phyloP scores from a whole-genome alignment of 2,329 filamentous ascomycete genomes.

The Monosporascus sp. region DNA sequence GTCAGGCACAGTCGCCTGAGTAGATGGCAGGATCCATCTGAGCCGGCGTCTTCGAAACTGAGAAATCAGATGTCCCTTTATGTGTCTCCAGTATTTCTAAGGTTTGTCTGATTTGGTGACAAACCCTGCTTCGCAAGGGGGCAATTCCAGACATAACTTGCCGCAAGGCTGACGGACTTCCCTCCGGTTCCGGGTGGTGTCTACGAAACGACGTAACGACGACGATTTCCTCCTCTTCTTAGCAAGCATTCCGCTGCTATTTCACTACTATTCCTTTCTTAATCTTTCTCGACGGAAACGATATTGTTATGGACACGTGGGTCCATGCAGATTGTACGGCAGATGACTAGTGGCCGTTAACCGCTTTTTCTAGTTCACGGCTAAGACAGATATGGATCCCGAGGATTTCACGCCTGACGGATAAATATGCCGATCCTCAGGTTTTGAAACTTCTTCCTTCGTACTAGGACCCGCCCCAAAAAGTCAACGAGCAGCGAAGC shows the following conservation, averaged over 20 bases:
- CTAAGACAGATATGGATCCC: neutral
- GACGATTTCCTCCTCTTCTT: slow-evolving; percentile 19
- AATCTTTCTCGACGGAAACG: slow-evolving; percentile 17
- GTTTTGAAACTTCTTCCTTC: neutral
- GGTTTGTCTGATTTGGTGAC: slow-evolving; percentile 45
- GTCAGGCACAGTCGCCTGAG: slow-evolving; percentile 60
- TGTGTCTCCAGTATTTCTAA: slow-evolving; percentile 29
- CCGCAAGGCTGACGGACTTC: slow-evolving; percentile 48
- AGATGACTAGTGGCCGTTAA: slow-evolving; percentile 6
- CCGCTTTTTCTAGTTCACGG: neutral
- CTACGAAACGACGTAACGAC: slow-evolving; percentile 40
- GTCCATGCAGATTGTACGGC: slow-evolving; percentile 14
- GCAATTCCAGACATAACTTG: slow-evolving; percentile 54
- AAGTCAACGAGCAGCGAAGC: too few relatives aligned
- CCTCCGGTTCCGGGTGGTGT: slow-evolving; percentile 37
- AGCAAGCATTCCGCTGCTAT: slow-evolving; percentile 18
- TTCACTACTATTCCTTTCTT: slow-evolving; percentile 20
- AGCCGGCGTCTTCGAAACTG: slow-evolving; percentile 20
- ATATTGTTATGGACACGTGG: slow-evolving; percentile 18
- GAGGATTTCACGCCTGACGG: neutral
- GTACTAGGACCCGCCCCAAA: neutral
- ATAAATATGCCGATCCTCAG: neutral
- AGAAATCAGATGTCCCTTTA: slow-evolving; percentile 22
- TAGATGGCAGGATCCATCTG: slow-evolving; percentile 27
- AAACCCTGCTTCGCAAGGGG: slow-evolving; percentile 39